Percentiles rank a stretch among this genome's conserved stretches.
Evolutionary conservation across 192 early-diverging fungal genomes (phyloP).

Genomic region (Mortierella antarctica): DNA sequence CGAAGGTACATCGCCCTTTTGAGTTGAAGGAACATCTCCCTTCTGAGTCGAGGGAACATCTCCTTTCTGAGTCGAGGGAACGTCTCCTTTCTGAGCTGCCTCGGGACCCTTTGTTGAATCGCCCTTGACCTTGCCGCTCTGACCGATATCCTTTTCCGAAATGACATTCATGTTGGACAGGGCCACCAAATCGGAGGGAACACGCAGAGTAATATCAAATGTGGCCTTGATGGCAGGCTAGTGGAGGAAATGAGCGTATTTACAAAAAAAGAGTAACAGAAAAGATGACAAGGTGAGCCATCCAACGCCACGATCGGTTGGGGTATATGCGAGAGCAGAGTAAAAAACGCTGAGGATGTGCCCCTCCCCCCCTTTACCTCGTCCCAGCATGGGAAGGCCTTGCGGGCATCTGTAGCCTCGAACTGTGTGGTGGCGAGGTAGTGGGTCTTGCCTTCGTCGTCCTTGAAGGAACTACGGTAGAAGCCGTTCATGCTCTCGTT

Average conservation of each 20-base stretch:
- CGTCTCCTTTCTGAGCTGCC: constrained; percentile 13
- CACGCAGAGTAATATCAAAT: constrained; percentile 89
- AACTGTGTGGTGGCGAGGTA: constrained; percentile 96
- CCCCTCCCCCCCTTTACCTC: constrained; percentile 59
- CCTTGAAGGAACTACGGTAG: constrained; percentile 81
- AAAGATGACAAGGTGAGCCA: background rate
- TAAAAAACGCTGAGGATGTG: background rate
- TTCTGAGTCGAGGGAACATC: constrained; percentile 32
- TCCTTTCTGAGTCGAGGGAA: constrained; percentile 28
- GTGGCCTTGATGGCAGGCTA: constrained; percentile 93
- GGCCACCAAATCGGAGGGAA: constrained; percentile 79
- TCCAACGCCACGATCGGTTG: background rate
- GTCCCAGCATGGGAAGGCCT: constrained; percentile 97
- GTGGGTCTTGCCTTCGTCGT: constrained; percentile 57
- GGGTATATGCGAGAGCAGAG: background rate
- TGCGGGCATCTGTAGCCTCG: constrained; percentile 91
- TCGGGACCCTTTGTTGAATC: constrained; percentile 38
- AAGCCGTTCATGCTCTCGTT: constrained; percentile 96
- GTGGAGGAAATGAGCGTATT: background rate
- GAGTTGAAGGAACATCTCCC: constrained; percentile 43
- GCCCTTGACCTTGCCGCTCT: constrained; percentile 56
- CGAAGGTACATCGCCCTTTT: constrained; percentile 45
- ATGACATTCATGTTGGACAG: constrained; percentile 94
- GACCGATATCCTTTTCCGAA: constrained; percentile 67
- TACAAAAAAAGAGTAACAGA: background rate